phyloP scores from a whole-genome alignment of 768 basidiomycete species.

The Leccinum subgranulosum region DNA sequence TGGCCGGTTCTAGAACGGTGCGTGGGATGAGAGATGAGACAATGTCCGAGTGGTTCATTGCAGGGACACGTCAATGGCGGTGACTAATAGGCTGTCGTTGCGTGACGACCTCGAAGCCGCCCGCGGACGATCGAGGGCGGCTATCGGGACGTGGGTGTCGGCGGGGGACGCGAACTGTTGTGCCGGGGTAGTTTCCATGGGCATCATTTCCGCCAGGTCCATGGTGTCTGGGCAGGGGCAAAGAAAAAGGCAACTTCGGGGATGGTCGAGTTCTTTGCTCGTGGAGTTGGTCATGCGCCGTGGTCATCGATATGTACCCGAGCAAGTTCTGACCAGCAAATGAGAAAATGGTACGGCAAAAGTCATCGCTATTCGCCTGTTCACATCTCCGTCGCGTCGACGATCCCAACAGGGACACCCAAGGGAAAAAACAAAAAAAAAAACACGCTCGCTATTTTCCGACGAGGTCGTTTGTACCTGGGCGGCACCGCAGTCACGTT shows the following conservation, averaged over 20 bases:
- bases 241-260: background rate
- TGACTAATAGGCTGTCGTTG: constrained; percentile 9
- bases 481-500: constrained; percentile 4
- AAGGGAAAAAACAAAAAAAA: background rate
- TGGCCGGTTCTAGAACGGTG: background rate
- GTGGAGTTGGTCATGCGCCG: constrained; percentile 13
- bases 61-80: constrained; percentile 1
- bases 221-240: background rate
- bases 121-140: constrained; percentile 16
- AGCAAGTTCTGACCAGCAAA: background rate
- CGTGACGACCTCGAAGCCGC: constrained; percentile 20
- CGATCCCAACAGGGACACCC: background rate
- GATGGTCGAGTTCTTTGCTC: background rate
- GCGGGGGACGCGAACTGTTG: background rate
- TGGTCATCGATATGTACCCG: constrained; percentile 3
- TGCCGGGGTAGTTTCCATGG: background rate
- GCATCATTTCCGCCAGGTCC: constrained; percentile 15
- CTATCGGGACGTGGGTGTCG: constrained; percentile 6
- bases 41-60: background rate
- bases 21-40: background rate
- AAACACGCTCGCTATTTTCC: background rate
- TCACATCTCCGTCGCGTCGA: constrained; percentile 3
- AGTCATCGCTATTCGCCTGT: background rate
- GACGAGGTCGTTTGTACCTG: background rate
- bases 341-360: background rate